Evolutionary conservation across 192 early-diverging fungal species (phyloP).

Genomic region (Rhizophagus clarus): DNA sequence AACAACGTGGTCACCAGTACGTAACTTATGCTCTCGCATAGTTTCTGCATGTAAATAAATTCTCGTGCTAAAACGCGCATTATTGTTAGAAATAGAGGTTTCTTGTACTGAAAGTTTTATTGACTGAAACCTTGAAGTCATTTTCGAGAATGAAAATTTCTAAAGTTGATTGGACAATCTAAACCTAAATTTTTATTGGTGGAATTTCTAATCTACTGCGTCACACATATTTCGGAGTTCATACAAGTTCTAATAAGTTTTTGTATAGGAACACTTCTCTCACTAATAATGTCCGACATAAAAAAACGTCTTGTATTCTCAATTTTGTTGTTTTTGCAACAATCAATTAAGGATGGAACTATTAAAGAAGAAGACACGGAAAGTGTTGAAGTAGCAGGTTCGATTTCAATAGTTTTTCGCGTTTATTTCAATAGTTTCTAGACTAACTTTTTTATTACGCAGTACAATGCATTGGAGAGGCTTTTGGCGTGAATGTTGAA

Average conservation of each 20-base stretch:
- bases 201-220: too few relatives aligned
- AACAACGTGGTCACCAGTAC: slow-evolving; percentile 41
- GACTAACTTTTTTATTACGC: slow-evolving; percentile 46
- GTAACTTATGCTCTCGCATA: slow-evolving; percentile 37
- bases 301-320: slow-evolving; percentile 77
- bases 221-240: too few relatives aligned
- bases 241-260: too few relatives aligned
- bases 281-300: slow-evolving; percentile 53
- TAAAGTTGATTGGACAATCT: too few relatives aligned
- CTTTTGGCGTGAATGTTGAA: slow-evolving; percentile 83
- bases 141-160: background rate
- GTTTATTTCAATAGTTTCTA: background rate
- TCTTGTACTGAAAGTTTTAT: background rate
- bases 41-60: slow-evolving; percentile 46
- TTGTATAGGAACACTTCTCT: too few relatives aligned
- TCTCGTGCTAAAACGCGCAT: slow-evolving; percentile 17
- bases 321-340: slow-evolving; percentile 79
- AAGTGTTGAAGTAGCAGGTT: slow-evolving; percentile 71
- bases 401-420: background rate
- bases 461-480: slow-evolving; percentile 93
- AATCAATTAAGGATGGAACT: slow-evolving; percentile 65
- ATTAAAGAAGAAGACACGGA: slow-evolving; percentile 79
- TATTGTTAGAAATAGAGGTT: background rate
- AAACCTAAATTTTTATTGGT: too few relatives aligned
- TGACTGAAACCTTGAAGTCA: background rate